Evolutionary conservation across 805 yeast genomes (phyloP).

Genomic region (Candida rishiriensis): DNA sequence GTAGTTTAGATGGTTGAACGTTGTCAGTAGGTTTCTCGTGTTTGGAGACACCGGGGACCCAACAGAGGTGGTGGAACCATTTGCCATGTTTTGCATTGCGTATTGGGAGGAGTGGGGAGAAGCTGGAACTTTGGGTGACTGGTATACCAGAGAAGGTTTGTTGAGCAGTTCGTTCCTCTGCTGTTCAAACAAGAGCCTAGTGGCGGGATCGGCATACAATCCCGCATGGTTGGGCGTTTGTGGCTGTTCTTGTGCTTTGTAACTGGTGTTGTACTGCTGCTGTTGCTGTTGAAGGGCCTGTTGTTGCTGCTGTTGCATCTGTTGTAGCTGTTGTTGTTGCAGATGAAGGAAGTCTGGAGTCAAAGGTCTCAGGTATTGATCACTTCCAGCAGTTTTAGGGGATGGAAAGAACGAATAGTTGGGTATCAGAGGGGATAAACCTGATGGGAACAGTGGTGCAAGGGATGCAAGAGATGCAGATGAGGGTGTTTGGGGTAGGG

Average conservation of each 20-base stretch:
- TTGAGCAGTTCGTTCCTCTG: conserved; percentile 15
- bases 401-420: conserved; percentile 2
- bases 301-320: conserved; percentile 1
- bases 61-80: neutral
- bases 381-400: conserved; percentile 7
- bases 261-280: neutral
- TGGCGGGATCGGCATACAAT: neutral
- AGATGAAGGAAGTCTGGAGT: conserved; percentile 7
- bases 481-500: conserved; percentile 6
- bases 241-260: conserved; percentile 1
- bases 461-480: neutral
- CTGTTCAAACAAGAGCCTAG: conserved; percentile 9
- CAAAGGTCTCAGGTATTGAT: conserved; percentile 7
- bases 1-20: conserved; percentile 25
- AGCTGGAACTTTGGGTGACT: conserved; percentile 7
- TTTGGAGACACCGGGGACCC: conserved; percentile 29
- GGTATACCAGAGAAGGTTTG: conserved; percentile 8
- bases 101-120: conserved; percentile 1
- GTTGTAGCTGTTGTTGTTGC: conserved; percentile 3
- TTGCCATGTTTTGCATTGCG: neutral
- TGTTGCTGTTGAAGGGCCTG: neutral
- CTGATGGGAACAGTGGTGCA: neutral
- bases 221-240: neutral
- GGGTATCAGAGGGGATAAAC: conserved; percentile 11
- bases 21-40: conserved; percentile 27